A percentile compares a stretch with the other conserved stretches of the same genome.
Conservation (phyloP, 208 protist species). For the Paratrypanosoma confusum region DNA sequence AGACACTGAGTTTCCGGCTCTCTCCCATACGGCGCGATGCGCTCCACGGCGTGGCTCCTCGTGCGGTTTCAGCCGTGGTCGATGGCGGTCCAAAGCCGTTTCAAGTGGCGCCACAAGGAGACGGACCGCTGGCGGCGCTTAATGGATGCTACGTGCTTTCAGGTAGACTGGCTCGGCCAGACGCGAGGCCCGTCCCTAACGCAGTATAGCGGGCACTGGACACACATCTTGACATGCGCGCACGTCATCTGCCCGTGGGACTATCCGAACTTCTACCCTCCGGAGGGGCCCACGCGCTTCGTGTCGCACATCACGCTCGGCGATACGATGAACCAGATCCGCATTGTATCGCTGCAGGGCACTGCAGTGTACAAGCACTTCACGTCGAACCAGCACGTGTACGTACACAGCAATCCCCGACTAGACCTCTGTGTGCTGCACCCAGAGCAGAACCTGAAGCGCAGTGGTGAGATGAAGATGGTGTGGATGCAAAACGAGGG, state of each 20-base stretch:
- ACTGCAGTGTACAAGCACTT: slow-evolving; percentile 82
- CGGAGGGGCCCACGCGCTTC: slow-evolving; percentile 69
- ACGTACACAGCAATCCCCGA: slow-evolving; percentile 75
- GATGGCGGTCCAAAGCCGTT: slow-evolving; percentile 83
- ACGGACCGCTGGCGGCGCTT: slow-evolving; percentile 82
- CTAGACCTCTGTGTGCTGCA: slow-evolving; percentile 82
- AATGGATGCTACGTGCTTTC: slow-evolving; percentile 85
- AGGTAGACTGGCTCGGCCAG: slow-evolving; percentile 74
- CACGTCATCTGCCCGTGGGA: slow-evolving; percentile 87
- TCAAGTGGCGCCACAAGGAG: slow-evolving; percentile 88
- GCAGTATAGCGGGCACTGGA: slow-evolving; percentile 83
- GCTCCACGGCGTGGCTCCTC: slow-evolving; percentile 1
- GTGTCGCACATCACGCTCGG: slow-evolving; percentile 78
- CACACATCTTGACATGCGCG: slow-evolving; percentile 79
- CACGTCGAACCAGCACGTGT: slow-evolving; percentile 84
- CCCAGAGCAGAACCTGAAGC: slow-evolving; percentile 78
- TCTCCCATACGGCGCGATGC: no score
- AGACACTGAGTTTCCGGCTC: no score
- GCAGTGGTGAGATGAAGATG: slow-evolving; percentile 86
- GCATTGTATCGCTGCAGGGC: slow-evolving; percentile 67
- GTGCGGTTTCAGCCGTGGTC: slow-evolving; percentile 79
- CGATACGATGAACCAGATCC: slow-evolving; percentile 81
- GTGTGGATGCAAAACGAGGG: slow-evolving; percentile 89
- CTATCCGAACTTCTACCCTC: slow-evolving; percentile 85
- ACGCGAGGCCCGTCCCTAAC: slow-evolving; percentile 64